Conservation (phyloP, 352 stramenopile genomes). For the Blastocystis hominis region DNA sequence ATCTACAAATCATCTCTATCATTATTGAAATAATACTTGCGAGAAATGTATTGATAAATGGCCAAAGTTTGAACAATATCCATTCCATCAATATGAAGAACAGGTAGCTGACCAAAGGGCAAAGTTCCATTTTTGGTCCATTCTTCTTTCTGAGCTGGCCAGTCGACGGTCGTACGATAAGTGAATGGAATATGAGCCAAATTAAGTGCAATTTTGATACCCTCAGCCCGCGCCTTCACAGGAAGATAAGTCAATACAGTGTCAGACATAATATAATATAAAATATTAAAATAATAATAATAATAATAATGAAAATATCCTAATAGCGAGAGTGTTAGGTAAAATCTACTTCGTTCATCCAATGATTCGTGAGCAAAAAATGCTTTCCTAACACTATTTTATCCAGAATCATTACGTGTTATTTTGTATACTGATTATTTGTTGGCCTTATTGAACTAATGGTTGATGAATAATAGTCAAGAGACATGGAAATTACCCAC, state of each 20-base stretch:
- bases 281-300: not conserved
- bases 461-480: too few species aligned
- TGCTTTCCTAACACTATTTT: too few species aligned
- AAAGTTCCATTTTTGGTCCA: not conserved
- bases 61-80: constrained; percentile 18
- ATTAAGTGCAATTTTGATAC: constrained; percentile 3
- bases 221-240: not conserved
- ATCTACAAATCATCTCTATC: not conserved
- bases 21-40: not conserved
- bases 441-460: too few species aligned
- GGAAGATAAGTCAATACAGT: not conserved
- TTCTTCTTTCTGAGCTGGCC: not conserved
- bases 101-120: constrained; percentile 9
- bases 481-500: too few species aligned
- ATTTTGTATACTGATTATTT: too few species aligned
- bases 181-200: constrained; percentile 12
- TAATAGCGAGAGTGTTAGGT: not conserved
- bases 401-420: too few species aligned
- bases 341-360: too few species aligned
- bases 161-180: not conserved
- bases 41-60: constrained; percentile 24
- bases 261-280: not conserved
- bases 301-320: not conserved
- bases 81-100: constrained; percentile 19
- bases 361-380: too few species aligned